A percentile compares a stretch with the other conserved stretches of the same genome.
Conservation (phyloP, 306 rosid species). For the Benincasa hispida region DNA sequence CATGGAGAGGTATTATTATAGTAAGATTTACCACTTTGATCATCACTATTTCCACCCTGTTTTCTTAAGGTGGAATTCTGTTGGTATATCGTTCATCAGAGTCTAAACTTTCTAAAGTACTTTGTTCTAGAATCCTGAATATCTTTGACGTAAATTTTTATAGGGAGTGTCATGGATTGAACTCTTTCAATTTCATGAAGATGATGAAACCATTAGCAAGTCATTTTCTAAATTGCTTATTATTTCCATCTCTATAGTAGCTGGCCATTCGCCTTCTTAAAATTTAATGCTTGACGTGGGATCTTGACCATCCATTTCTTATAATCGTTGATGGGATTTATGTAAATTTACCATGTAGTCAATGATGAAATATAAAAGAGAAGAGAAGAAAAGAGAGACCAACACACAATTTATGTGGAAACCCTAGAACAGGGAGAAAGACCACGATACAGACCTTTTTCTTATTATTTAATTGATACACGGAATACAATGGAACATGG, state of each 20-base stretch:
- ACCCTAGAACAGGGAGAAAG: too few relatives aligned
- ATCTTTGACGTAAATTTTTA: background rate
- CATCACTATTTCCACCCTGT: background rate
- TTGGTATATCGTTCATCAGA: background rate
- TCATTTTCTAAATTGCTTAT: background rate
- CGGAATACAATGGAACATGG: too few relatives aligned
- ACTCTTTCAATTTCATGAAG: background rate
- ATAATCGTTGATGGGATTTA: background rate
- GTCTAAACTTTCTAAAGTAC: background rate
- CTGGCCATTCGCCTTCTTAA: background rate
- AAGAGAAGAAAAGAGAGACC: too few relatives aligned
- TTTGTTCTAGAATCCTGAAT: background rate
- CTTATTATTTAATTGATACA: too few relatives aligned
- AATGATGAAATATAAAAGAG: too few relatives aligned
- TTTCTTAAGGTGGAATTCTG: background rate
- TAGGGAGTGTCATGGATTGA: background rate
- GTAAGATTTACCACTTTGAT: background rate
- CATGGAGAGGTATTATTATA: constrained; percentile 65
- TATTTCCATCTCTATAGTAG: background rate
- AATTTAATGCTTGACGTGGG: background rate
- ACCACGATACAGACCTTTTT: too few relatives aligned
- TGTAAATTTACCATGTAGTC: background rate
- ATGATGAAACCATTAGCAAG: background rate
- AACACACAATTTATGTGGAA: too few relatives aligned
- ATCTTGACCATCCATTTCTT: background rate